These are phyloP conservation scores for Adiantum capillusveneris DNA, from an alignment of 75 land plant species.

Conservation along the genomic window DNA sequence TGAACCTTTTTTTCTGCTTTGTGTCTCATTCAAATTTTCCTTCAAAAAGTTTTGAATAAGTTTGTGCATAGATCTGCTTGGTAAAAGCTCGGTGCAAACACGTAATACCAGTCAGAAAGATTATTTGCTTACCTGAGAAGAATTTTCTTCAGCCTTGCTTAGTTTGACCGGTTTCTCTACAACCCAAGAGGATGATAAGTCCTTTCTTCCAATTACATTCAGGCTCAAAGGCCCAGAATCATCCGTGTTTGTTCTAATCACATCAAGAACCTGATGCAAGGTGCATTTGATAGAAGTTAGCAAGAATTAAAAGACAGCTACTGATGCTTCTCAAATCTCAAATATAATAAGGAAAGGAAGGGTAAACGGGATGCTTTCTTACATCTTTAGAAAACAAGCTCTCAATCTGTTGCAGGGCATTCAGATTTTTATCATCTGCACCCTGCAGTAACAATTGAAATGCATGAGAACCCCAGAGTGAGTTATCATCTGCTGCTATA, in stretches of 20 bases:
- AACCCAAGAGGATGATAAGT: slow-evolving; percentile 78
- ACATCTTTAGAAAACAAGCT: slow-evolving; percentile 68
- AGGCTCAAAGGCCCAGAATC: slow-evolving; percentile 68
- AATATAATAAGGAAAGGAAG: too few species aligned
- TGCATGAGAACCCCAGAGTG: too few species aligned
- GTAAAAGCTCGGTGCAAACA: too few species aligned
- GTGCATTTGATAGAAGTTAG: background rate
- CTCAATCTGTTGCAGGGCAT: slow-evolving; percentile 48
- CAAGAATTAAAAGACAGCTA: background rate
- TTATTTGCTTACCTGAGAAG: too few species aligned
- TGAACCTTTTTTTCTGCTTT: too few species aligned
- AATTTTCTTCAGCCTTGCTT: too few species aligned
- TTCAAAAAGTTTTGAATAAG: too few species aligned
- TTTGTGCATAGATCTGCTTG: too few species aligned
- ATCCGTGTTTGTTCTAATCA: slow-evolving; percentile 40
- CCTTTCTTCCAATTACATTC: slow-evolving; percentile 54
- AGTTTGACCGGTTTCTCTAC: slow-evolving; percentile 20
- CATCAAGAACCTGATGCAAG: slow-evolving; percentile 81
- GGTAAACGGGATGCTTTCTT: slow-evolving; percentile 9
- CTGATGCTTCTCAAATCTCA: background rate
- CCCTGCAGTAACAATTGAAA: slow-evolving; percentile 22
- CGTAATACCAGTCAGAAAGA: too few species aligned
- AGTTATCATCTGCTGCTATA: too few species aligned
- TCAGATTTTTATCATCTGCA: slow-evolving; percentile 46
- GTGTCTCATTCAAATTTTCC: too few species aligned